Evolutionary conservation across 805 yeast genomes (phyloP).

Genomic region (Cephaloascus fragrans): DNA sequence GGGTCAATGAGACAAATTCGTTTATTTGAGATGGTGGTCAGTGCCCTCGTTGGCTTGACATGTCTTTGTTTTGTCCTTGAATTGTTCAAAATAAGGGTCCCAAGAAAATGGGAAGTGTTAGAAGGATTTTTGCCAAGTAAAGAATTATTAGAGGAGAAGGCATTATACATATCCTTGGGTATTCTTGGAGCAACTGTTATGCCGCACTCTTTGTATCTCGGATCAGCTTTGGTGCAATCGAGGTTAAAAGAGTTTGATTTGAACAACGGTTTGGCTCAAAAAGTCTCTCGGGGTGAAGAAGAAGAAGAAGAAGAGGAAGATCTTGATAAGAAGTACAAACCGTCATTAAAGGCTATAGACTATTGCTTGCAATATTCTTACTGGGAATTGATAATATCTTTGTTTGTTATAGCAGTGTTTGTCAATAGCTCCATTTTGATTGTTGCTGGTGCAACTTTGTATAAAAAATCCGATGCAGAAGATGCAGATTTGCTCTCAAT

Average conservation of each 20-base stretch:
- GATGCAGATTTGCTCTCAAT: conserved; percentile 36
- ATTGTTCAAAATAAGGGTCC: conserved; percentile 47
- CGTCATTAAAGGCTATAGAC: conserved; percentile 29
- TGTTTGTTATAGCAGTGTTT: conserved; percentile 31
- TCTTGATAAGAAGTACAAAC: conserved; percentile 24
- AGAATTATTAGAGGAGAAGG: conserved; percentile 41
- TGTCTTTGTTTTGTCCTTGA: conserved; percentile 70
- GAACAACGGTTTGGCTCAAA: conserved; percentile 15
- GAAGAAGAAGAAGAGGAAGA: conserved; percentile 3
- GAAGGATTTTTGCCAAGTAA: conserved; percentile 65
- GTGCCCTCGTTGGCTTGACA: conserved; percentile 60
- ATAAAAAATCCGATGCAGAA: conserved; percentile 32
- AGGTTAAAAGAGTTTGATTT: conserved; percentile 31
- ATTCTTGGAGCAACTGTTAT: conserved; percentile 37
- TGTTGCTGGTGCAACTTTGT: conserved; percentile 33
- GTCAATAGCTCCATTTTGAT: conserved; percentile 34
- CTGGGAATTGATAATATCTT: conserved; percentile 26
- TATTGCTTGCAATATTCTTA: conserved; percentile 31
- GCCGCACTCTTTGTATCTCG: conserved; percentile 36
- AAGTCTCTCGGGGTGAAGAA: conserved; percentile 4
- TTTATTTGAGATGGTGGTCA: conserved; percentile 68
- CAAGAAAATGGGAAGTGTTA: conserved; percentile 40
- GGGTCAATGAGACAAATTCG: conserved; percentile 70
- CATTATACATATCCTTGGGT: conserved; percentile 32
- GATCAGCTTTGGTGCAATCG: conserved; percentile 33